Conservation (phyloP, 2,329 filamentous ascomycete species). For the Fusarium ambrosium region DNA sequence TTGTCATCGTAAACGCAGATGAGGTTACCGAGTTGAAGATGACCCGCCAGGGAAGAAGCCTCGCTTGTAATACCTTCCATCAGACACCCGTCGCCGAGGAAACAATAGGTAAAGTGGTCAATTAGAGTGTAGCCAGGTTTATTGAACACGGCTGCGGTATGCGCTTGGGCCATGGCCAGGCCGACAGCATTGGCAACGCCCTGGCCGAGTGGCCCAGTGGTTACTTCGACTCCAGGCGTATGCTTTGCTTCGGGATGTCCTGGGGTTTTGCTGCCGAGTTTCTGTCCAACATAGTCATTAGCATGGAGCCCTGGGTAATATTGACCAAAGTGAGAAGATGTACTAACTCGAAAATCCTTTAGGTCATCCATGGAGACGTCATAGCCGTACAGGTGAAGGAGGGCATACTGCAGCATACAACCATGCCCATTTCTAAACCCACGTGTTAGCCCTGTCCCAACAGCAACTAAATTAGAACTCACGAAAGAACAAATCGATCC, state of each 20-base stretch:
- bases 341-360: slow-evolving; percentile 93
- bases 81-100: slow-evolving; percentile 98
- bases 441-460: slow-evolving; percentile 26
- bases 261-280: slow-evolving; percentile 81
- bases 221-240: slow-evolving; percentile 97
- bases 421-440: slow-evolving; percentile 89
- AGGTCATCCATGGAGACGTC: slow-evolving; percentile 87
- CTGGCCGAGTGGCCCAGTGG: slow-evolving; percentile 96
- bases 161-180: slow-evolving; percentile 76
- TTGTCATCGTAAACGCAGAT: slow-evolving; percentile 99
- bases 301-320: not conserved
- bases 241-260: slow-evolving; percentile 98
- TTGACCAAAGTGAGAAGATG: not conserved
- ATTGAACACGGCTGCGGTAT: slow-evolving; percentile 94
- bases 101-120: slow-evolving; percentile 97
- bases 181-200: slow-evolving; percentile 58
- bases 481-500: slow-evolving; percentile 99
- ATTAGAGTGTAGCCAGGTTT: slow-evolving; percentile 92
- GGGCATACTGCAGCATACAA: slow-evolving; percentile 99
- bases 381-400: slow-evolving; percentile 97
- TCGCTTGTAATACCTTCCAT: slow-evolving; percentile 98
- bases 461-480: slow-evolving; percentile 62
- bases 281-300: slow-evolving; percentile 52
- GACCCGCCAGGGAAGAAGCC: slow-evolving; percentile 91
- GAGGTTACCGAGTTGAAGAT: slow-evolving; percentile 97